Percentiles rank a stretch among this genome's conserved stretches.
Evolutionary conservation across 2,329 filamentous ascomycete species (phyloP).

Genomic region (Talaromyces funiculosus): DNA sequence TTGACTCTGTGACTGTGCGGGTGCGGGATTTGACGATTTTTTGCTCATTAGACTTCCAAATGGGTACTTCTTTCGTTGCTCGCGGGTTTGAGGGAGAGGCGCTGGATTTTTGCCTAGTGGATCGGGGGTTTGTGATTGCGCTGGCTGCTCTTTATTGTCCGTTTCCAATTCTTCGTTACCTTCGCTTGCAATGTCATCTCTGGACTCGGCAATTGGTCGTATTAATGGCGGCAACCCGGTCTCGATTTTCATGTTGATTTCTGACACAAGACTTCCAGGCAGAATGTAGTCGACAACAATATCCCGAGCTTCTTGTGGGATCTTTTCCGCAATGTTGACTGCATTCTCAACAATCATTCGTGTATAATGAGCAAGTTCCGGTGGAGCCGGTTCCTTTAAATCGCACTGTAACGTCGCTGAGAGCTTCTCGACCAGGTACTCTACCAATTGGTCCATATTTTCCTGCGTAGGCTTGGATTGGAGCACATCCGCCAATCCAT

Average conservation of each 20-base stretch:
- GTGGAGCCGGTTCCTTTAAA: constrained; percentile 68
- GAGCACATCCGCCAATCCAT: constrained; percentile 73
- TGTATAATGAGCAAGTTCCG: constrained; percentile 79
- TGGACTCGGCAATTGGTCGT: constrained; percentile 22
- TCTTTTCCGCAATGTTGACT: constrained; percentile 74
- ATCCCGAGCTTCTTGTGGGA: constrained; percentile 86
- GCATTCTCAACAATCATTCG: constrained; percentile 91
- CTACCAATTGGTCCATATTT: constrained; percentile 63
- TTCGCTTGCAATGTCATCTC: constrained; percentile 17
- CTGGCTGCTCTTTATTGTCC: constrained; percentile 4
- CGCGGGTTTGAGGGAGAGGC: constrained; percentile 18
- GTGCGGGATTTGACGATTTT: constrained; percentile 18
- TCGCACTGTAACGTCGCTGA: constrained; percentile 66
- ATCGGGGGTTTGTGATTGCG: neutral
- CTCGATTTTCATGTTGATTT: constrained; percentile 81
- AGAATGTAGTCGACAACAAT: constrained; percentile 80
- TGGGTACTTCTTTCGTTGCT: constrained; percentile 37
- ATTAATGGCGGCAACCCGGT: constrained; percentile 58
- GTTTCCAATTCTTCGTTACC: constrained; percentile 16
- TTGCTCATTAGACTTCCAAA: constrained; percentile 38
- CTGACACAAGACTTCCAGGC: constrained; percentile 65
- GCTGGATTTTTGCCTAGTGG: constrained; percentile 10
- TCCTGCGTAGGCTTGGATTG: constrained; percentile 60
- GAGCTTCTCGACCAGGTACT: constrained; percentile 62
- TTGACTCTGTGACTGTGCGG: neutral